Evolutionary conservation across 257 asterid species (phyloP).

Genomic region (Penstemon newberryi): DNA sequence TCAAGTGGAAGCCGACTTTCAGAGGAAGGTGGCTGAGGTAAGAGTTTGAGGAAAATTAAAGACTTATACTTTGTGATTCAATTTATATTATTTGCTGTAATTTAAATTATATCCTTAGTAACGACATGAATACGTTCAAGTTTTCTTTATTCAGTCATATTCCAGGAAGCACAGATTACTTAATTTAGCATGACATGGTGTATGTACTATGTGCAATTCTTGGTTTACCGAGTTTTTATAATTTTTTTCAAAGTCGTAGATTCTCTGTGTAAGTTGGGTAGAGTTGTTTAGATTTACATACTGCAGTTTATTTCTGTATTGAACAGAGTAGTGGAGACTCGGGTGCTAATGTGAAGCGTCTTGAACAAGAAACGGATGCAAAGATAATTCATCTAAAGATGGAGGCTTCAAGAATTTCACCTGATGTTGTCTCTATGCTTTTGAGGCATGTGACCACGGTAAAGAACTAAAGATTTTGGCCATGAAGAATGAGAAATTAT

Average conservation of each 20-base stretch:
- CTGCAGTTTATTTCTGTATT: not conserved
- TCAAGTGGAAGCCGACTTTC: conserved; percentile 86
- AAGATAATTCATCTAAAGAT: conserved; percentile 70
- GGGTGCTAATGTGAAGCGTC: conserved; percentile 92
- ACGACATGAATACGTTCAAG: not conserved
- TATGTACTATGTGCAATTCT: not conserved
- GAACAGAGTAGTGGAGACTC: conserved; percentile 65
- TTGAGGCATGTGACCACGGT: conserved; percentile 80
- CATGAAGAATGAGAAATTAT: not conserved
- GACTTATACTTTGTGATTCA: not conserved
- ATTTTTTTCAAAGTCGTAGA: not conserved
- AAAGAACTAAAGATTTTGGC: conserved; percentile 48
- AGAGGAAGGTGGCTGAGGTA: conserved; percentile 91
- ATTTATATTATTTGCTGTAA: not conserved
- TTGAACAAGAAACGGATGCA: conserved; percentile 67
- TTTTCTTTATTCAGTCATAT: not conserved
- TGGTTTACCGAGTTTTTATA: not conserved
- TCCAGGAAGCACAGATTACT: not conserved
- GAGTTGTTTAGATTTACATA: not conserved
- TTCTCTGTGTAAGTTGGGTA: not conserved
- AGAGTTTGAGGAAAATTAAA: conserved; percentile 6
- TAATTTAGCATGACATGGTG: too few relatives aligned
- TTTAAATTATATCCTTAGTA: too few relatives aligned
- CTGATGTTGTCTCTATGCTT: conserved; percentile 80
- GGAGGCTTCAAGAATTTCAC: conserved; percentile 69